phyloP scores from a whole-genome alignment of 805 yeast species.

The Saccharomyces cerevisiae region DNA sequence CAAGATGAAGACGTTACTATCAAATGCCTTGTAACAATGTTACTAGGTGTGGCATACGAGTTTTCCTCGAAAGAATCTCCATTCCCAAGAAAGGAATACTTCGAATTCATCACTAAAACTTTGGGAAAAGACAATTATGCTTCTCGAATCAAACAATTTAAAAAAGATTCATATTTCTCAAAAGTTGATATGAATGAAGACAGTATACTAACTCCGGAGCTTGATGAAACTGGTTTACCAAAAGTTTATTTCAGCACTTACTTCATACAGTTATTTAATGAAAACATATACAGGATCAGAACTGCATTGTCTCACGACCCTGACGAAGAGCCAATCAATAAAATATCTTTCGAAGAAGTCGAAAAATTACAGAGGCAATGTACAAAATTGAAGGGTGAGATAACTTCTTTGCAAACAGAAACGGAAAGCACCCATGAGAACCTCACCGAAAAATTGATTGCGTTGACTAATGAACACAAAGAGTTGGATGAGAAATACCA shows the following conservation, averaged over 20 bases:
- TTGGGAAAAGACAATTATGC: slow-evolving; percentile 76
- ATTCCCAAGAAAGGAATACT: slow-evolving; percentile 49
- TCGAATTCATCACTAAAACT: slow-evolving; percentile 54
- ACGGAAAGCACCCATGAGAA: slow-evolving; percentile 14
- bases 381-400: slow-evolving; percentile 26
- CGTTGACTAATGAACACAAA: slow-evolving; percentile 8
- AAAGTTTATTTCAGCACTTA: slow-evolving; percentile 61
- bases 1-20: slow-evolving; percentile 46
- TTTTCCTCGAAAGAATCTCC: slow-evolving; percentile 59
- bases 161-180: slow-evolving; percentile 47
- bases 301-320: slow-evolving; percentile 72
- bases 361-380: slow-evolving; percentile 35
- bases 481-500: slow-evolving; percentile 7
- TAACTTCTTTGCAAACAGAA: slow-evolving; percentile 28
- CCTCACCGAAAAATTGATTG: slow-evolving; percentile 12
- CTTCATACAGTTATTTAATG: slow-evolving; percentile 60
- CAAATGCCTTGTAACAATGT: slow-evolving; percentile 63
- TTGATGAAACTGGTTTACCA: slow-evolving; percentile 83
- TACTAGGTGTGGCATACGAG: slow-evolving; percentile 75
- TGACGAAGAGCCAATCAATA: slow-evolving; percentile 55
- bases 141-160: slow-evolving; percentile 63
- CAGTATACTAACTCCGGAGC: slow-evolving; percentile 38
- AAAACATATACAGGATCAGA: slow-evolving; percentile 58
- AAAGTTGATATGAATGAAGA: slow-evolving; percentile 44
- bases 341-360: slow-evolving; percentile 49